Base-by-base conservation (phyloP, 805 yeast genomes). In the Nematodospora valgi region DNA sequence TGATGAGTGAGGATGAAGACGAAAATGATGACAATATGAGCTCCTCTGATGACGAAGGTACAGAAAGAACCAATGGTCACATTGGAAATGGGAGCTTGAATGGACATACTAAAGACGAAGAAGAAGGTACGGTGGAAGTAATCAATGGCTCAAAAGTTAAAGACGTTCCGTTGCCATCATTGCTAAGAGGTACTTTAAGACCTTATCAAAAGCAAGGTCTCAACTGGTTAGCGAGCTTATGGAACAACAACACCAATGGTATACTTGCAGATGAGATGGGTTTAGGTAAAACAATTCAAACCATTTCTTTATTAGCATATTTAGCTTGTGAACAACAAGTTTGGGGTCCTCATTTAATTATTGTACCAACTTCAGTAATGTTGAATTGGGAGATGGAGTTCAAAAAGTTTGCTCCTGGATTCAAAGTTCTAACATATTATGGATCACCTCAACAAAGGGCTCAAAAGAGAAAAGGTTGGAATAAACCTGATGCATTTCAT, bases 381-480 rank as follows among this genome's bases (percentile, higher is more conserved):
- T 75, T 93, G 35, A 93, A 93, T 54, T 93, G 99, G 99, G 99
- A 93, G 58, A 91, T 94, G 97, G 99, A 93, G 54, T 89, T 93
- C 63, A 93, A 94, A 52, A 78, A 95, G 49, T 93, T 93, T 68
- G 97, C 97, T 1, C 99, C 99, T 0, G 99, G 98, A 0, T 84
- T 93, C 58, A 91, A 94, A 58, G 93, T 93, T 3, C 55, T 93
- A 56, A 93, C 98, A 0, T 93, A 93, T 58, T 93, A 91, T 51
- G 99, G 99, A 0, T 81, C 94, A 11, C 98, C 98, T 0, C 95
- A 86, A 50, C 98, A 93, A 56, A 80, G 99, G 54, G 89, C 89
- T 32, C 93, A 86, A 45, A 93, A 93, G 54, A 78, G 99, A 50
- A 82, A 83, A 45, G 99, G 99, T 2, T 93, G 99, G 99, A 91